phyloP scores from a whole-genome alignment of 2,329 filamentous ascomycete genomes.

The Colletotrichum sublineola region DNA sequence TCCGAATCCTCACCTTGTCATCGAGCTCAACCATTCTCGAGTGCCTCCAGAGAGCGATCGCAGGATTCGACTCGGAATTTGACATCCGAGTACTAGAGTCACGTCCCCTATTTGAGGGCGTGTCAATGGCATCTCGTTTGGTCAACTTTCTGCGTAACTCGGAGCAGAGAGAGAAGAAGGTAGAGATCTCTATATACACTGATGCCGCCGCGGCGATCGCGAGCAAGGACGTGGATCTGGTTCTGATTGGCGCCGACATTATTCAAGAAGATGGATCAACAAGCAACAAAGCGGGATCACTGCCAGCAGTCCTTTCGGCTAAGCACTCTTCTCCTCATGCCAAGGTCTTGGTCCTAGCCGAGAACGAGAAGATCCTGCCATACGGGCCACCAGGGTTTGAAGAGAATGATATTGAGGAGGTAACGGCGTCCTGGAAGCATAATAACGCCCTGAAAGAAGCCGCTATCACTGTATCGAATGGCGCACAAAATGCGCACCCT shows the following conservation, averaged over 20 bases:
- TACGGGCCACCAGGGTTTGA: slow-evolving; percentile 58
- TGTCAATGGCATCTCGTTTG: slow-evolving; percentile 64
- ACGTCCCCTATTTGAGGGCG: slow-evolving; percentile 75
- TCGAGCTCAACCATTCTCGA: slow-evolving; percentile 71
- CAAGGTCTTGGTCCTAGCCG: slow-evolving; percentile 68
- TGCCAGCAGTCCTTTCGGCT: slow-evolving; percentile 69
- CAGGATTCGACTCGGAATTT: slow-evolving; percentile 53
- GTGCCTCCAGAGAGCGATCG: slow-evolving; percentile 60
- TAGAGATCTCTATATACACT: slow-evolving; percentile 65
- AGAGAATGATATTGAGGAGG: slow-evolving; percentile 65
- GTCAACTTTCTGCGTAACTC: slow-evolving; percentile 47
- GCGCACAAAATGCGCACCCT: slow-evolving; percentile 6
- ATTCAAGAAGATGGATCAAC: slow-evolving; percentile 70
- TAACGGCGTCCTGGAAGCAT: slow-evolving; percentile 61
- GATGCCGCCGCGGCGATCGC: slow-evolving; percentile 72
- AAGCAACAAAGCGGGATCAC: slow-evolving; percentile 76
- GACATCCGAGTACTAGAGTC: slow-evolving; percentile 75
- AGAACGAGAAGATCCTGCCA: slow-evolving; percentile 70
- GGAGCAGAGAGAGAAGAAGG: slow-evolving; percentile 40
- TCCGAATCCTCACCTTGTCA: slow-evolving; percentile 72
- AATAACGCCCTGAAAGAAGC: slow-evolving; percentile 1
- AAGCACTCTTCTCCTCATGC: slow-evolving; percentile 60
- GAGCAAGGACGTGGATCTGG: slow-evolving; percentile 63
- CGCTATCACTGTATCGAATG: slow-evolving; percentile 35
- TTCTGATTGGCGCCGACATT: slow-evolving; percentile 75